Base-by-base conservation (phyloP, 805 yeast species). In the Metschnikowia gruessii region DNA sequence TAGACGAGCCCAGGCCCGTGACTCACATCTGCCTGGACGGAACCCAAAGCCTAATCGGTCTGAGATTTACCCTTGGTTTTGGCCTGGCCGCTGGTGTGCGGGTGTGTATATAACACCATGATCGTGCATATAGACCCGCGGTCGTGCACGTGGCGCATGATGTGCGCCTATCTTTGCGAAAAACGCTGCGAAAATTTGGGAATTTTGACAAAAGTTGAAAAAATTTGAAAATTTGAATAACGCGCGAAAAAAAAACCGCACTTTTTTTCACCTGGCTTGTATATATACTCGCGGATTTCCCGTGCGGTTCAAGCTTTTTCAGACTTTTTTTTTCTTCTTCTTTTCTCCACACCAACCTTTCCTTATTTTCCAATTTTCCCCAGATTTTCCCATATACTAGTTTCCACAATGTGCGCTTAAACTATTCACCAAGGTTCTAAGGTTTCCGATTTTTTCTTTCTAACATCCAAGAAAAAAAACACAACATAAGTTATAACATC, bases 391-490 rank as follows among this genome's bases (percentile, higher is more conserved):
- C 37, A 43, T 35, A 26, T 36, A 24, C 45, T 28, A 50, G 45
- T 50, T 37, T 42, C 51, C 54, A 61, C 54, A 55, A 67, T 67
- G 72, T 66, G 70, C 65, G 68, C 68, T 60, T 66, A 66, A 65
- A 64, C 60, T 53, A 54, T 48, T 47, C 48, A 50, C 50, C 52
- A 49, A 51, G 53, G 54, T 46, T 44, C 16, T 44, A 54, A 57
- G 56, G 52, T 48, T 54, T 49, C 49, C 55, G 54, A 49, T 48
- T 52, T 51, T 52, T 56, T 55, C 54, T 48, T 43, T 44, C 42
- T 41, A 40, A 44, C 38, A 42, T 38, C 37, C 32, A 49, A 54
- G 52, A 52, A 50, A 50, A 44, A n/a, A 43, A 54, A 53, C 44
- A 50, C 42, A 42, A 51, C 43, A 43, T 43, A 52, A 54, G 56